Conservation (phyloP, 805 yeast genomes). For the Sungouiella blattae region DNA sequence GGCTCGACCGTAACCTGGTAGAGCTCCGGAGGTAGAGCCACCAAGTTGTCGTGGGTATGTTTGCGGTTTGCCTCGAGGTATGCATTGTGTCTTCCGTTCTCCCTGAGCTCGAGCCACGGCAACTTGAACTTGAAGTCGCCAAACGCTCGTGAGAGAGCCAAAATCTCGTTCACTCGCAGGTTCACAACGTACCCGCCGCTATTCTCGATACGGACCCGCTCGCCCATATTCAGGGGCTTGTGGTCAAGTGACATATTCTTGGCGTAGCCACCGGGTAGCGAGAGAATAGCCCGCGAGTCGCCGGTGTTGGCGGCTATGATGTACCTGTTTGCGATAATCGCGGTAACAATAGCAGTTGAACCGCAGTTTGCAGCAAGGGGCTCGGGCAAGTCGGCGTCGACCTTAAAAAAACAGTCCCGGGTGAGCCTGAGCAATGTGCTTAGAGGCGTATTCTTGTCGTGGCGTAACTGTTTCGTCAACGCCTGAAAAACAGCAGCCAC, state of each 20-base stretch:
- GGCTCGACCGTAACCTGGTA: slow-evolving; percentile 44
- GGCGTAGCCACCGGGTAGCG: slow-evolving; percentile 46
- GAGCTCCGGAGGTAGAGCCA: slow-evolving; percentile 41
- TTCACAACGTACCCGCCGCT: slow-evolving; percentile 35
- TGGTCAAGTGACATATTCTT: slow-evolving; percentile 49
- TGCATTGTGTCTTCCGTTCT: slow-evolving; percentile 25
- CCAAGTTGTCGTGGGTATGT: slow-evolving; percentile 23
- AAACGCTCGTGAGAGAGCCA: slow-evolving; percentile 43
- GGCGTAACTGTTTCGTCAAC: slow-evolving; percentile 14
- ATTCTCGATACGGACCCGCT: slow-evolving; percentile 40
- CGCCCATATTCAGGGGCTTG: slow-evolving; percentile 43
- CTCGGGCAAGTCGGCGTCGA: slow-evolving; percentile 32
- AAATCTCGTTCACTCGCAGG: slow-evolving; percentile 40
- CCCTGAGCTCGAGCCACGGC: slow-evolving; percentile 27
- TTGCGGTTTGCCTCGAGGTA: slow-evolving; percentile 23
- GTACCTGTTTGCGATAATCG: slow-evolving; percentile 27
- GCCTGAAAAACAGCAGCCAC: slow-evolving; percentile 32
- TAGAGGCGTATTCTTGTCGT: slow-evolving; percentile 7
- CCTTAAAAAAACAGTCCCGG: slow-evolving; percentile 33
- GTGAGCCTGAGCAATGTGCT: slow-evolving; percentile 19
- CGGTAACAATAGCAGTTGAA: slow-evolving; percentile 37
- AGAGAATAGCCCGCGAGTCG: slow-evolving; percentile 66
- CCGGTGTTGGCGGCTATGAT: slow-evolving; percentile 70
- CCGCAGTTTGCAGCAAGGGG: slow-evolving; percentile 33
- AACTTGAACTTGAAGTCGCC: slow-evolving; percentile 43